Conservation (phyloP, 176 grass and related monocot genomes). For the Phoenix roebelenii region DNA sequence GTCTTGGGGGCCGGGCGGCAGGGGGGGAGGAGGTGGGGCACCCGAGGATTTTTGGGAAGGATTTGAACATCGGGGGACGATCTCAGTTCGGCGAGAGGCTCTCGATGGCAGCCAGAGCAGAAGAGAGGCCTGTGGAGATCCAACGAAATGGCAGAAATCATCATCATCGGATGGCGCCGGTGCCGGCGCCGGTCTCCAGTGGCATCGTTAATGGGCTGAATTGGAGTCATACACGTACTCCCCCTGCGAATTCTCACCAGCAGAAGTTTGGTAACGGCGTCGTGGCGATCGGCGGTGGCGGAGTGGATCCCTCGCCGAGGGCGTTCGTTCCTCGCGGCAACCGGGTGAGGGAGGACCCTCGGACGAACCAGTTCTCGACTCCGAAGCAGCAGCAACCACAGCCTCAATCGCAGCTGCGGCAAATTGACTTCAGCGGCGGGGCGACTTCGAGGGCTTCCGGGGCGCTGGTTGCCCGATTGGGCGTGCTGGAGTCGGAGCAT, state of each 20-base stretch:
- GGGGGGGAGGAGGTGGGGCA: background rate
- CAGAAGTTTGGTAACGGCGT: slow-evolving; percentile 4
- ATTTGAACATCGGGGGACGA: background rate
- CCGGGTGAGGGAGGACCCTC: background rate
- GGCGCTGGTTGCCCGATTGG: background rate
- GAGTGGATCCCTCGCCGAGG: background rate
- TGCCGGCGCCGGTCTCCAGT: background rate
- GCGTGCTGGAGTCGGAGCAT: slow-evolving; percentile 4
- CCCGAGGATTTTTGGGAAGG: slow-evolving; percentile 16
- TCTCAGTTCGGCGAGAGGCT: background rate
- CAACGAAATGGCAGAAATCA: background rate
- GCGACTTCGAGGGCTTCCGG: background rate
- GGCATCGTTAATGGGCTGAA: background rate
- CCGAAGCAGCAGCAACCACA: slow-evolving; percentile 8
- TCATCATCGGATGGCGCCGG: background rate
- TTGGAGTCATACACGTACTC: background rate
- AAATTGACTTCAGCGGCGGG: slow-evolving; percentile 11
- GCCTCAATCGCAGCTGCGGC: slow-evolving; percentile 1
- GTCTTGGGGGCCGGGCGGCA: background rate
- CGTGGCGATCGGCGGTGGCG: background rate
- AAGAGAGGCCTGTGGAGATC: background rate
- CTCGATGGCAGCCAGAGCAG: background rate
- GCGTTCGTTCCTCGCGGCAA: background rate
- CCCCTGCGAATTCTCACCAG: background rate
- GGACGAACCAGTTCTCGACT: background rate